These are phyloP conservation scores for Chenopodium berlandieri DNA, from an alignment of 148 eudicot species.

Conservation along the genomic window DNA sequence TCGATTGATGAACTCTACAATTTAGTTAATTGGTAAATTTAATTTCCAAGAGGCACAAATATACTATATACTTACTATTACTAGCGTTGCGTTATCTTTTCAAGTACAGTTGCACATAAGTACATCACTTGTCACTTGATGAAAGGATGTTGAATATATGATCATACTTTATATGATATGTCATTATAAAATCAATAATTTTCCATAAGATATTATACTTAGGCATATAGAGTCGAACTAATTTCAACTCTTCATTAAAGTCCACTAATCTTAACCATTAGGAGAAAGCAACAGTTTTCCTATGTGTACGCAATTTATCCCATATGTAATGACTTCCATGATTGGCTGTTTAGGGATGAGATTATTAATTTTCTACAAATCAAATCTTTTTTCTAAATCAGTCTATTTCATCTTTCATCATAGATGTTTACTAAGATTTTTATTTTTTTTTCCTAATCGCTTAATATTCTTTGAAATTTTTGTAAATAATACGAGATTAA, in stretches of 20 bases:
- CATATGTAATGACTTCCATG: slow-evolving; percentile 3
- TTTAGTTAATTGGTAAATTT: too few species aligned
- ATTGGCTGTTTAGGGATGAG: slow-evolving; percentile 9
- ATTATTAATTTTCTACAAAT: neutral
- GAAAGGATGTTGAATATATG: neutral
- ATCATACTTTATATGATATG: neutral
- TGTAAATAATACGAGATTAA: neutral
- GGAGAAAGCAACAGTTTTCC: neutral
- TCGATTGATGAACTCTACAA: too few species aligned
- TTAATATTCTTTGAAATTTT: neutral
- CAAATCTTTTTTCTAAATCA: neutral
- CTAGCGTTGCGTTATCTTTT: neutral
- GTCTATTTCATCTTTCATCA: slow-evolving; percentile 22
- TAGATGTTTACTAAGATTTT: slow-evolving; percentile 5
- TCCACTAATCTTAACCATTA: slow-evolving; percentile 8
- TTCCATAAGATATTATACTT: neutral
- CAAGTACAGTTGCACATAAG: neutral
- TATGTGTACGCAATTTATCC: slow-evolving; percentile 6
- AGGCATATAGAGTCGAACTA: slow-evolving; percentile 14
- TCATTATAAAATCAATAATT: slow-evolving; percentile 4
- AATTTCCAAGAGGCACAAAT: too few species aligned
- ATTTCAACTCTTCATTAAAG: slow-evolving; percentile 12
- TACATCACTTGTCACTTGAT: slow-evolving; percentile 10
- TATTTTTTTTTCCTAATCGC: neutral
- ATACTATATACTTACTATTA: neutral